Evolutionary conservation across 2,329 filamentous ascomycete genomes (phyloP).

Genomic region (Aureobasidium sp.): DNA sequence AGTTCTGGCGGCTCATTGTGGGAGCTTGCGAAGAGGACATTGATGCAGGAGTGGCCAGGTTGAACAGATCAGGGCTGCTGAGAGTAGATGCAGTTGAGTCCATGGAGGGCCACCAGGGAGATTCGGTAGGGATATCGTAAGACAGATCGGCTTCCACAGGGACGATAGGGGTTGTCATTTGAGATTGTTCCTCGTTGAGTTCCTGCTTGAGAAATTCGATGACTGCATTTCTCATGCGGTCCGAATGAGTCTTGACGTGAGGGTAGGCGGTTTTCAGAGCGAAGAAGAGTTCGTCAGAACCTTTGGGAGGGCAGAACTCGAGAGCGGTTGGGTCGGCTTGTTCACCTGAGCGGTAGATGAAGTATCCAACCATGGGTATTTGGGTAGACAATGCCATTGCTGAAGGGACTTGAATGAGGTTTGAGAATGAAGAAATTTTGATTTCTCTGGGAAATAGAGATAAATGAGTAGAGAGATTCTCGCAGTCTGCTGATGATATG

Average conservation of each 20-base stretch:
- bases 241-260: slow-evolving; percentile 30
- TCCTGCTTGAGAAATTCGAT: slow-evolving; percentile 34
- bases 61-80: slow-evolving; percentile 27
- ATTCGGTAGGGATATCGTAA: slow-evolving; percentile 16
- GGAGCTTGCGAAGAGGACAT: slow-evolving; percentile 21
- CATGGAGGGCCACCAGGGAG: slow-evolving; percentile 28
- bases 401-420: neutral
- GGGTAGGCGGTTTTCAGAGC: slow-evolving; percentile 30
- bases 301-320: slow-evolving; percentile 32
- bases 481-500: slow-evolving; percentile 7
- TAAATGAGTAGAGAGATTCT: neutral
- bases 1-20: slow-evolving; percentile 13
- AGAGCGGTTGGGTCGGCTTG: slow-evolving; percentile 28
- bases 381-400: slow-evolving; percentile 13
- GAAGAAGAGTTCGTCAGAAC: slow-evolving; percentile 34
- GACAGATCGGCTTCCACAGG: slow-evolving; percentile 8
- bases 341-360: slow-evolving; percentile 31
- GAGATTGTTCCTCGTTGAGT: slow-evolving; percentile 24
- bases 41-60: slow-evolving; percentile 25
- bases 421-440: slow-evolving; percentile 7
- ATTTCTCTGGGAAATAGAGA: neutral
- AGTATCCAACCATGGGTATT: slow-evolving; percentile 22
- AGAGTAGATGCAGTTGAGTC: slow-evolving; percentile 26
- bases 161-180: slow-evolving; percentile 20
- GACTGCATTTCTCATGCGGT: slow-evolving; percentile 34